Evolutionary conservation across 495 filamentous ascomycete genomes (phyloP).

Genomic region (Halenospora varia): DNA sequence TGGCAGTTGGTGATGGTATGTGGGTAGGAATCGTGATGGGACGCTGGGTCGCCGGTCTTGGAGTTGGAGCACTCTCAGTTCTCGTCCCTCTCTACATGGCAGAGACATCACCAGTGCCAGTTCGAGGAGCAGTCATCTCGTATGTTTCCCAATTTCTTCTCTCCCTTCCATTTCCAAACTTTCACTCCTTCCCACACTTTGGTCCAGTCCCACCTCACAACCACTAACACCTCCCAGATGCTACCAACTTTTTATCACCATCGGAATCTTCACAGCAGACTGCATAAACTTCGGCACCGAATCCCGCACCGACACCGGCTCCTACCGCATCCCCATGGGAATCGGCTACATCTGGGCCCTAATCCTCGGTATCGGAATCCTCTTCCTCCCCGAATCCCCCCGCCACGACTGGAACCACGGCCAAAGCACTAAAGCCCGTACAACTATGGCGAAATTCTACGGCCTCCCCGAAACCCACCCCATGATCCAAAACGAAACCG

Average conservation of each 20-base stretch:
- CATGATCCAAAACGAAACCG: conserved; percentile 65
- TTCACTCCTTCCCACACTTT: too few species aligned
- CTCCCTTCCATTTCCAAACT: not conserved
- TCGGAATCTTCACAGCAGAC: conserved; percentile 80
- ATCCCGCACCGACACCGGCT: conserved; percentile 43
- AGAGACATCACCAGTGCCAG: conserved; percentile 60
- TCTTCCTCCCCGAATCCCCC: conserved; percentile 68
- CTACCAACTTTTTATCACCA: conserved; percentile 85
- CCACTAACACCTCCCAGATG: conserved; percentile 33
- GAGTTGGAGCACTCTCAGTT: conserved; percentile 68
- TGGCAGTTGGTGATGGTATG: conserved; percentile 49
- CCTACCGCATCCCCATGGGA: conserved; percentile 80
- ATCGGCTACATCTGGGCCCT: conserved; percentile 73
- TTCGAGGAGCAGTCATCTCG: conserved; percentile 64
- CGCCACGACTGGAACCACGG: conserved; percentile 64
- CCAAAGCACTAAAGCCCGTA: conserved; percentile 56
- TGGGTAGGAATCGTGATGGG: conserved; percentile 61
- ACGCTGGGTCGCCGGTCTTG: conserved; percentile 60
- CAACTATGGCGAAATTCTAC: conserved; percentile 69
- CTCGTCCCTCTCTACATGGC: conserved; percentile 71
- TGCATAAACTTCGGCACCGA: conserved; percentile 78
- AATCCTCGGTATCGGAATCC: conserved; percentile 66
- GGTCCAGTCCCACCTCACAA: too few species aligned
- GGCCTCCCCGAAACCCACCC: conserved; percentile 63
- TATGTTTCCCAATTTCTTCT: conserved; percentile 9